These are phyloP conservation scores for Flaveria sonorensis DNA, from an alignment of 129 eudicot genomes.

Conservation along the genomic window DNA sequence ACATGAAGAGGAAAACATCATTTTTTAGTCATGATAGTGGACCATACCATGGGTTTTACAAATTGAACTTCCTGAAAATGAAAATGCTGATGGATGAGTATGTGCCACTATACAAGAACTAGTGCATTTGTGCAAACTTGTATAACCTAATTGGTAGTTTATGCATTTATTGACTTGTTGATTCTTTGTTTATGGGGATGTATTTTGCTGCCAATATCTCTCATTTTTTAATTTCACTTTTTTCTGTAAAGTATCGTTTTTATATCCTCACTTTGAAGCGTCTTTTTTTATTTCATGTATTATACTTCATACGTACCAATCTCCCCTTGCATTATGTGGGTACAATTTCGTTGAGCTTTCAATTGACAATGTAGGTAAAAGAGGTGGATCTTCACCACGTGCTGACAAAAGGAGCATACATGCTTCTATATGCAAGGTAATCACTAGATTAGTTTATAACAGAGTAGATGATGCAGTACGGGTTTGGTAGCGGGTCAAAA, in stretches of 20 bases:
- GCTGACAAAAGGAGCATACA: constrained; percentile 77
- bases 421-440: constrained; percentile 91
- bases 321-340: not conserved
- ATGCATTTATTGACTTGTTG: not conserved
- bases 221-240: not conserved
- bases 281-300: not conserved
- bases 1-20: not conserved
- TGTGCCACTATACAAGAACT: not conserved
- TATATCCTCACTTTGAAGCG: not conserved
- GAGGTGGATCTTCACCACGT: constrained; percentile 69
- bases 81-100: not conserved
- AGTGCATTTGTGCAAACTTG: not conserved
- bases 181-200: not conserved
- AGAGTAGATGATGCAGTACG: not conserved
- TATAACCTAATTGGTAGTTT: not conserved
- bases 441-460: not conserved
- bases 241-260: no score
- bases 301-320: not conserved
- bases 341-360: not conserved
- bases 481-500: not conserved
- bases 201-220: not conserved
- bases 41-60: not conserved
- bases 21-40: not conserved
- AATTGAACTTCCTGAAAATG: not conserved
- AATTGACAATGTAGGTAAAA: constrained; percentile 51